Conservation (phyloP, 768 basidiomycete species). For the Macrolepiota fuliginosa region DNA sequence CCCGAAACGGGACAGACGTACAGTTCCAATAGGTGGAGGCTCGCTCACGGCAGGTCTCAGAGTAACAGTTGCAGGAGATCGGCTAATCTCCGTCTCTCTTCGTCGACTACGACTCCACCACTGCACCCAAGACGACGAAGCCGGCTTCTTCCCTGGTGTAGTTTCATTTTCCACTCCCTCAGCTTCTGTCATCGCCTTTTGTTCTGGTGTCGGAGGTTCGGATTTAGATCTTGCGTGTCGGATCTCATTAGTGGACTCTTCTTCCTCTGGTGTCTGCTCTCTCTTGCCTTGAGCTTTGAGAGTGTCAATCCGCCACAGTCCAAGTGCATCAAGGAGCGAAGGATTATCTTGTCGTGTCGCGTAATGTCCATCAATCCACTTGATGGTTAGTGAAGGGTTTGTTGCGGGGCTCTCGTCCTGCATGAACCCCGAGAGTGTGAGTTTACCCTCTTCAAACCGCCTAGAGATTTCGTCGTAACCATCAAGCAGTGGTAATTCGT, state of each 20-base stretch:
- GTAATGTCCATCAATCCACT: constrained; percentile 65
- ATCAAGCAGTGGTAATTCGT: constrained; percentile 20
- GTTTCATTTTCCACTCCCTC: constrained; percentile 14
- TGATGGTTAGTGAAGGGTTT: constrained; percentile 67
- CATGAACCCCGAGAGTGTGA: constrained; percentile 67
- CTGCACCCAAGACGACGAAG: constrained; percentile 71
- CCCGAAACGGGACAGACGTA: neutral
- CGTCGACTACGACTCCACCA: constrained; percentile 78
- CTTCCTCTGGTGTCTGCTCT: constrained; percentile 25
- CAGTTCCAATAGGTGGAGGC: constrained; percentile 18
- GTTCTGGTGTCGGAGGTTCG: constrained; percentile 32
- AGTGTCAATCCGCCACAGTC: constrained; percentile 59
- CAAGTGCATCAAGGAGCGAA: constrained; percentile 72
- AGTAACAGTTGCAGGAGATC: constrained; percentile 11
- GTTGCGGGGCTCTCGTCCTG: constrained; percentile 59
- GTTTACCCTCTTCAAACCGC: constrained; percentile 55
- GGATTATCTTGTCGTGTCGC: constrained; percentile 75
- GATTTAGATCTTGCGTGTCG: constrained; percentile 33
- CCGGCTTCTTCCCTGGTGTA: constrained; percentile 33
- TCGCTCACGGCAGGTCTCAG: constrained; percentile 18
- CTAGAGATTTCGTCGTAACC: constrained; percentile 55
- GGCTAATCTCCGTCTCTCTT: constrained; percentile 20
- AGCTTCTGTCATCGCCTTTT: constrained; percentile 8
- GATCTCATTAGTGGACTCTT: constrained; percentile 14
- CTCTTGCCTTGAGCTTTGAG: constrained; percentile 22